Evolutionary conservation across 176 grass and related monocot species (phyloP).

Genomic region (Juncus inflexus): DNA sequence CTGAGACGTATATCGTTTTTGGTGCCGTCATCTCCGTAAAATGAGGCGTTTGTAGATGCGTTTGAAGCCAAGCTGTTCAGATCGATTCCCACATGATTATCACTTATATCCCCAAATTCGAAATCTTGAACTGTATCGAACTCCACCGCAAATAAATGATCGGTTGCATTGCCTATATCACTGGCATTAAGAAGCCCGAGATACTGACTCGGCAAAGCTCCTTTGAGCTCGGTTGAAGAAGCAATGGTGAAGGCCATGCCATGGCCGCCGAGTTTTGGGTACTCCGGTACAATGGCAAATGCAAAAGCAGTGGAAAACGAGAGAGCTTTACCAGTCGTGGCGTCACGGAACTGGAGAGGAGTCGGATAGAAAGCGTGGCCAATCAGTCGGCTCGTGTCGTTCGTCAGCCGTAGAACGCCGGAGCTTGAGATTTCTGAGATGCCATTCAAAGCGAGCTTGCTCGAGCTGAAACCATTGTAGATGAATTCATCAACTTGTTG

Average conservation of each 20-base stretch:
- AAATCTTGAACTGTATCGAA: constrained; percentile 85
- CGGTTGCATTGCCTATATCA: constrained; percentile 55
- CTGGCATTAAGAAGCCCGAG: constrained; percentile 52
- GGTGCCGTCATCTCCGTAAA: constrained; percentile 49
- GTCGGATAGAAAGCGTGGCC: constrained; percentile 64
- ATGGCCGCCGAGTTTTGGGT: constrained; percentile 53
- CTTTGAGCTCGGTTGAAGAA: constrained; percentile 40
- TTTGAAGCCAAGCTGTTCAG: constrained; percentile 54
- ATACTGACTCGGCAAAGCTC: constrained; percentile 57
- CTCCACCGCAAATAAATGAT: constrained; percentile 77
- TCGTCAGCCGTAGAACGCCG: constrained; percentile 52
- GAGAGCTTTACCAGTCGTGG: constrained; percentile 41
- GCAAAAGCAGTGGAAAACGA: constrained; percentile 81
- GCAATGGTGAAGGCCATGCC: constrained; percentile 63
- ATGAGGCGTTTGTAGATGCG: constrained; percentile 48
- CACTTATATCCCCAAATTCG: constrained; percentile 67
- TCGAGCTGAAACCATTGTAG: constrained; percentile 54
- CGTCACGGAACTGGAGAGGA: constrained; percentile 32
- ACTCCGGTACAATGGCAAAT: constrained; percentile 67
- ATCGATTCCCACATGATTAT: constrained; percentile 82
- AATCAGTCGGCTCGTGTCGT: constrained; percentile 53
- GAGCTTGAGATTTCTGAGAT: constrained; percentile 40
- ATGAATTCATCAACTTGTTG: constrained; percentile 41
- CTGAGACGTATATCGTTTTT: constrained; percentile 52
- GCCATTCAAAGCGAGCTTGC: constrained; percentile 56